These are phyloP conservation scores for Fonsecaea pugnacius DNA, from an alignment of 2,329 filamentous ascomycete species.

Conservation along the genomic window DNA sequence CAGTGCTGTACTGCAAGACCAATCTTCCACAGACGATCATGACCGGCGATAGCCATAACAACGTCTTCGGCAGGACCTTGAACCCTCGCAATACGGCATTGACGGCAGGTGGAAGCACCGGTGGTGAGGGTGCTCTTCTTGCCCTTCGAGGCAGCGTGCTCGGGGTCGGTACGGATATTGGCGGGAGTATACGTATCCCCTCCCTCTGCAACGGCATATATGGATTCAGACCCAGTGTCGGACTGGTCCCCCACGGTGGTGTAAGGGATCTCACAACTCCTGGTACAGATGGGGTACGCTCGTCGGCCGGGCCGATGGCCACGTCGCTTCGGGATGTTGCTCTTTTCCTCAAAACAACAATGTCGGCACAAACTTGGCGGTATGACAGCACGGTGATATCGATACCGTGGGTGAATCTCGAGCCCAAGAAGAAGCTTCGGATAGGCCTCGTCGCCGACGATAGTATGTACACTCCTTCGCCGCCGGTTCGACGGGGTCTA, in stretches of 20 bases:
- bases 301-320: conserved; percentile 49
- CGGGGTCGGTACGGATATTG: conserved; percentile 66
- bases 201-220: conserved; percentile 58
- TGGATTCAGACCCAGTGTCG: conserved; percentile 54
- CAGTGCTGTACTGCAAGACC: conserved; percentile 58
- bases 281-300: conserved; percentile 56
- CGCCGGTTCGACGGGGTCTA: conserved; percentile 47
- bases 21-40: conserved; percentile 57
- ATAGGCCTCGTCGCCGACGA: conserved; percentile 48
- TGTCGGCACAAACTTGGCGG: conserved; percentile 50
- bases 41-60: conserved; percentile 59
- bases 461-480: conserved; percentile 44
- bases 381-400: conserved; percentile 54
- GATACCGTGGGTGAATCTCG: conserved; percentile 52
- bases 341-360: conserved; percentile 40
- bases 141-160: conserved; percentile 62
- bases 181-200: conserved; percentile 51
- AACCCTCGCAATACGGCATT: conserved; percentile 66
- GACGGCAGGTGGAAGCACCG: conserved; percentile 67
- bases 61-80: conserved; percentile 62
- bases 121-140: conserved; percentile 66
- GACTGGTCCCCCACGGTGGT: conserved; percentile 57
- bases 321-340: conserved; percentile 31
- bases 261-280: conserved; percentile 54
- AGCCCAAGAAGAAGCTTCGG: conserved; percentile 38